Conservation (phyloP, 331 rosid genomes). For the Quercus phellos region DNA sequence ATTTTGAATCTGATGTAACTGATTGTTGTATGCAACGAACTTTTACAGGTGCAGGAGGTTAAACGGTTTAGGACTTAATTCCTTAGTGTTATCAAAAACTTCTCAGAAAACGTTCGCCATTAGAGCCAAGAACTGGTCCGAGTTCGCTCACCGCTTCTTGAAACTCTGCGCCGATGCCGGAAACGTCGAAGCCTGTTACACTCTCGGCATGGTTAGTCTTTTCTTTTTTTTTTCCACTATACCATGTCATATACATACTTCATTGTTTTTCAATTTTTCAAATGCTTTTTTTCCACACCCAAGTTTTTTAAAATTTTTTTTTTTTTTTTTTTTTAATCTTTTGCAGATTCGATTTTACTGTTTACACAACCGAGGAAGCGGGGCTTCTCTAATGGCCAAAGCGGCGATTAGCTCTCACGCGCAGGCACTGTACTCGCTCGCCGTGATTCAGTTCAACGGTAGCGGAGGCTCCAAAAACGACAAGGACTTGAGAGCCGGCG, state of each 20-base stretch:
- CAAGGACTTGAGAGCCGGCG: constrained; percentile 92
- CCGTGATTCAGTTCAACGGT: constrained; percentile 93
- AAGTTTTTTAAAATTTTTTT: background rate
- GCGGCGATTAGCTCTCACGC: constrained; percentile 94
- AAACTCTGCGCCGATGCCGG: constrained; percentile 86
- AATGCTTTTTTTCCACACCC: no score
- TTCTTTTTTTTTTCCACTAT: background rate
- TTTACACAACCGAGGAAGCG: constrained; percentile 77
- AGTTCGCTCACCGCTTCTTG: constrained; percentile 70
- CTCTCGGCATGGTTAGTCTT: constrained; percentile 85
- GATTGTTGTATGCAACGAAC: constrained; percentile 8
- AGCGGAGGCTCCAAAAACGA: constrained; percentile 94
- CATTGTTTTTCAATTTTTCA: background rate
- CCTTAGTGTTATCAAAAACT: constrained; percentile 61
- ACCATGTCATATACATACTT: background rate
- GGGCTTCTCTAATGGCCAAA: constrained; percentile 92
- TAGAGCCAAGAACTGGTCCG: constrained; percentile 64
- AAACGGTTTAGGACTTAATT: constrained; percentile 52
- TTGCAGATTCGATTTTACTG: constrained; percentile 92
- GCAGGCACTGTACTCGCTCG: constrained; percentile 78
- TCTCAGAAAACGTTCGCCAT: constrained; percentile 44
- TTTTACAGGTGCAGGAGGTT: constrained; percentile 65
- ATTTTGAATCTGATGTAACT: background rate
- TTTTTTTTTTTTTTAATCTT: background rate
- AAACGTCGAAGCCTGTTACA: constrained; percentile 77